Evolutionary conservation across 148 eudicot species (phyloP).

Genomic region (Silene latifolia): DNA sequence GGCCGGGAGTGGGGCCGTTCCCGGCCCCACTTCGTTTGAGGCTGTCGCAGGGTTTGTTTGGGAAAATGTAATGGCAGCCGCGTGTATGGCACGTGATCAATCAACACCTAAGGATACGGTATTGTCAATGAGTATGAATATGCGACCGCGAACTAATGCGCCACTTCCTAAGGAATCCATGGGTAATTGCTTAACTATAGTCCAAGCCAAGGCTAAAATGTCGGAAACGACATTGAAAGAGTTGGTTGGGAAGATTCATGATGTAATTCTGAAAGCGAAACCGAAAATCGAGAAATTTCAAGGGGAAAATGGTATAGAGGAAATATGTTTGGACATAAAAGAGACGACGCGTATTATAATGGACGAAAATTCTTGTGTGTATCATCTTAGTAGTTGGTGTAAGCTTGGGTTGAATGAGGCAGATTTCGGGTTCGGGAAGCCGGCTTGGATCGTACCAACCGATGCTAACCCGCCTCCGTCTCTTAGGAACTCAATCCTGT

Average conservation of each 20-base stretch:
- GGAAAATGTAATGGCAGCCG: not conserved
- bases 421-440: constrained; percentile 18
- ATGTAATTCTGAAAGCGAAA: not conserved
- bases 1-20: not conserved
- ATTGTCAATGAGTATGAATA: not conserved
- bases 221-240: not conserved
- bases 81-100: not conserved
- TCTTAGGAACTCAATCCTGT: not conserved
- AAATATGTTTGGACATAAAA: not conserved
- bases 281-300: constrained; percentile 3
- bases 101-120: not conserved
- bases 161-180: constrained; percentile 11
- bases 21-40: constrained; percentile 11
- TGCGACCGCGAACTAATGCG: constrained; percentile 3
- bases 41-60: not conserved
- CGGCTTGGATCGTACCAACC: constrained; percentile 1
- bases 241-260: constrained; percentile 1
- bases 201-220: not conserved
- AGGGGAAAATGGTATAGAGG: not conserved
- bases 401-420: constrained; percentile 13
- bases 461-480: not conserved
- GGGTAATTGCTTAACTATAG: not conserved
- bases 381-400: constrained; percentile 11
- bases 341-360: not conserved
- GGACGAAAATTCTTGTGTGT: not conserved